These are phyloP conservation scores for Candida gigantensis DNA, from an alignment of 1,139 yeast genomes.

Conservation along the genomic window DNA sequence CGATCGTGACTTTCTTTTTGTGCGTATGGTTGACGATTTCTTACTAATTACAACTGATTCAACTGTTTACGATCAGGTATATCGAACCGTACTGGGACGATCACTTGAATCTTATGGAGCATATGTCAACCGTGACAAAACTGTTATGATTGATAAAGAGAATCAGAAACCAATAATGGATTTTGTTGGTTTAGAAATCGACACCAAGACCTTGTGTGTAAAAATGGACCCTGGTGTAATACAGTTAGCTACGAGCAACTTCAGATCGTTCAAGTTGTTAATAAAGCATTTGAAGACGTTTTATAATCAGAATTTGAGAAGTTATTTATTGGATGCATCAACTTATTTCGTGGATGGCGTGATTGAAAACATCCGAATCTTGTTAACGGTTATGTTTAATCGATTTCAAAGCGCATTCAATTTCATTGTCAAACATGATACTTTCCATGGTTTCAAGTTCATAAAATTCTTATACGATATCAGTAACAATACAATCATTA, in stretches of 20 bases:
- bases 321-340: constrained; percentile 11
- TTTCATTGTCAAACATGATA: constrained; percentile 9
- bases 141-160: constrained; percentile 25
- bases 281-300: constrained; percentile 18
- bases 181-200: constrained; percentile 38
- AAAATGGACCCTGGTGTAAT: constrained; percentile 10
- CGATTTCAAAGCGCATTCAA: constrained; percentile 9
- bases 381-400: constrained; percentile 12
- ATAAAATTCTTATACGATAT: constrained; percentile 10
- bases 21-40: constrained; percentile 87
- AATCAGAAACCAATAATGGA: constrained; percentile 12
- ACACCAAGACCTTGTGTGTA: constrained; percentile 20
- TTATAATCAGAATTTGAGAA: constrained; percentile 14
- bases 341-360: constrained; percentile 9
- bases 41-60: constrained; percentile 55
- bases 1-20: constrained; percentile 32
- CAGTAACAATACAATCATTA: constrained; percentile 5
- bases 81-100: constrained; percentile 21
- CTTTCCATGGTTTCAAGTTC: constrained; percentile 10
- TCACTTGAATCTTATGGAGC: constrained; percentile 59
- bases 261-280: constrained; percentile 14
- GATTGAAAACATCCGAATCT: constrained; percentile 9
- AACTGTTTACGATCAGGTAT: constrained; percentile 21
- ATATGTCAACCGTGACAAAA: constrained; percentile 56
- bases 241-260: constrained; percentile 10